Evolutionary conservation across 2,329 filamentous ascomycete species (phyloP).

Genomic region (Corinectria fuckeliana): DNA sequence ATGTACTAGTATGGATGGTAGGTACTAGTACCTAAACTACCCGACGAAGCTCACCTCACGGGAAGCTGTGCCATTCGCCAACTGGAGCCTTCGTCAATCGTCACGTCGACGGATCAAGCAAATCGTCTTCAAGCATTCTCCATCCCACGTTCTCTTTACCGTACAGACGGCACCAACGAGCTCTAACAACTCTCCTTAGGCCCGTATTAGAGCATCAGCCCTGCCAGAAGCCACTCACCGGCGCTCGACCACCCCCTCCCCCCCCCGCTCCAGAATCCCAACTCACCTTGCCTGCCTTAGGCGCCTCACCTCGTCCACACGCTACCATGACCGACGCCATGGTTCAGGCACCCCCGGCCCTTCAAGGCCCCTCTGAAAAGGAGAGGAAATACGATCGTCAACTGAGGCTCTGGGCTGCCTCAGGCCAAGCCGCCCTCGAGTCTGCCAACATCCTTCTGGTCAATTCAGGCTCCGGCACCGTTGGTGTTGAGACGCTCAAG

Average conservation of each 20-base stretch:
- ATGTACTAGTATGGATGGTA: too few relatives aligned
- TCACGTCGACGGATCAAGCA: neutral
- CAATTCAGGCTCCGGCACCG: conserved; percentile 85
- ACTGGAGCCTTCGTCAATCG: neutral
- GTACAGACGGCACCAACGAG: neutral
- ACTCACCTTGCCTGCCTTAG: neutral
- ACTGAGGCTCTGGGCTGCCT: conserved; percentile 92
- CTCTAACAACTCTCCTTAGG: neutral
- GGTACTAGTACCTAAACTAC: neutral
- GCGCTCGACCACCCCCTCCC: neutral
- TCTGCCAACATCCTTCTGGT: conserved; percentile 89
- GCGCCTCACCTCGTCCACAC: neutral
- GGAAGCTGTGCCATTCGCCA: neutral
- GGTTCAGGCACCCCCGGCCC: conserved; percentile 41
- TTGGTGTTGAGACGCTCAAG: conserved; percentile 91
- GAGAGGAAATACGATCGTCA: conserved; percentile 91
- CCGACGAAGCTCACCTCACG: neutral
- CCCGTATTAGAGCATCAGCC: neutral
- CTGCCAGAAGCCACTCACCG: neutral
- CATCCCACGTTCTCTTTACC: neutral
- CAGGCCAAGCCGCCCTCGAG: conserved; percentile 88
- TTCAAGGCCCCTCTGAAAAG: conserved; percentile 64
- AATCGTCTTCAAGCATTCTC: neutral
- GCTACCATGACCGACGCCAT: conserved; percentile 41
- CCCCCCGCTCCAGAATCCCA: neutral